Evolutionary conservation across 1,139 yeast genomes (phyloP), one percentile per base, ranked within the genome.

Genomic region (Yamadazyma atlantica): DNA sequence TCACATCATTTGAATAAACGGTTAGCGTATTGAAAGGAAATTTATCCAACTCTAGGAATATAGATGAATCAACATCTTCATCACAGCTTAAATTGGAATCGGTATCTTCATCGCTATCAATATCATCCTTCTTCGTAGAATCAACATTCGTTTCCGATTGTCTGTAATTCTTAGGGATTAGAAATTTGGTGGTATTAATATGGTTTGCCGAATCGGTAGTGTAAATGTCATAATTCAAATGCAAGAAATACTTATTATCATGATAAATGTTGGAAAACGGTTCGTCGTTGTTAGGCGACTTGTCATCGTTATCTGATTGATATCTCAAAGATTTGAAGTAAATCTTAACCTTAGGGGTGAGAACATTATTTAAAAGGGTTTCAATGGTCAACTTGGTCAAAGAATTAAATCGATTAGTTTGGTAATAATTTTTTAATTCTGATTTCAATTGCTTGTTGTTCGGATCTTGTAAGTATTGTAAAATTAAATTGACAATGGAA

Each of bases 321-420:
- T 72, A 82, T 35, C 87, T 63, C n/a, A 79, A 53, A 39, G 82
- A 62, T 43, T 71, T 68, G 36, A 70, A 64, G 26, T 60, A 58
- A 13, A 80, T 54, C 43, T 70, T 75, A 59, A 50, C 61, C 38
- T 57, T 65, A 16, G 78, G 88, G 54, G 66, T 68, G 48, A 71
- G 66, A 30, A 66, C 59, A 46, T 72, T 72, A 12, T 74, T 63
- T 22, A 75, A 56, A 12, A 81, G 60, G 64, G 80, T 73, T 44
- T 78, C 80, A 7, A 78, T 47, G 3, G 82, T 64, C 18, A 72
- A 49, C 49, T 69, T 75, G n/a, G 79, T 73, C 46, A 78, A 55
- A 35, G 71, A 59, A 32, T 61, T 54, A 13, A 55, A 50, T 3
- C 38, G 43, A 15, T 58, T 45, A n/a, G 48, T 42, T 19, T 46